A percentile compares a stretch with the other conserved stretches of the same genome.
Conservation (phyloP, 176 grass and related monocot species). For the Pontederia paniculata region DNA sequence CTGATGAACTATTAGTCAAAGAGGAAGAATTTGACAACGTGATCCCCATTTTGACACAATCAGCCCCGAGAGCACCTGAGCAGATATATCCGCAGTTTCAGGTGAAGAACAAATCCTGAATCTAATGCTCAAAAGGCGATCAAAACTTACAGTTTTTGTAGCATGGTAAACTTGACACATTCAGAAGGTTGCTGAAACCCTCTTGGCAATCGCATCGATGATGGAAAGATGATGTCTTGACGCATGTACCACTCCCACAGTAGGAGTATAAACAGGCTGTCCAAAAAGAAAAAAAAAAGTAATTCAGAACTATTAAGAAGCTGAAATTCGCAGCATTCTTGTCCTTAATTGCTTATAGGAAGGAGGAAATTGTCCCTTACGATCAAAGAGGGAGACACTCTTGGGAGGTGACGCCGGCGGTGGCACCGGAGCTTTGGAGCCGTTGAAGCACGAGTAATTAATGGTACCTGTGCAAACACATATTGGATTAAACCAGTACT, state of each 20-base stretch:
- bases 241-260: slow-evolving; percentile 55
- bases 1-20: slow-evolving; percentile 3
- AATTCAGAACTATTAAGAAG: too few species aligned
- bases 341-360: neutral
- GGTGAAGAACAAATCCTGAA: neutral
- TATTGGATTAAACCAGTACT: too few species aligned
- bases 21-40: slow-evolving; percentile 35
- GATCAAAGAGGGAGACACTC: slow-evolving; percentile 42
- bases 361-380: slow-evolving; percentile 27
- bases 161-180: slow-evolving; percentile 54
- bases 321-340: neutral
- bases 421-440: slow-evolving; percentile 17
- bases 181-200: slow-evolving; percentile 72
- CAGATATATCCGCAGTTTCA: neutral
- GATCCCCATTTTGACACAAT: slow-evolving; percentile 50
- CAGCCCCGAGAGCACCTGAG: slow-evolving; percentile 55
- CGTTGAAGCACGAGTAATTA: slow-evolving; percentile 39
- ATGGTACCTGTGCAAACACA: slow-evolving; percentile 39
- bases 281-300: neutral
- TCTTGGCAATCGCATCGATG: slow-evolving; percentile 56
- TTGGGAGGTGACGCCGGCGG: slow-evolving; percentile 13
- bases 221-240: slow-evolving; percentile 32
- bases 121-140: neutral
- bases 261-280: slow-evolving; percentile 60
- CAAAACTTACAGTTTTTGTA: slow-evolving; percentile 45